A percentile compares a stretch with the other conserved stretches of the same genome.
These are phyloP conservation scores for Mortierella antarctica DNA, from an alignment of 192 early-diverging fungal genomes.

Conservation along the genomic window DNA sequence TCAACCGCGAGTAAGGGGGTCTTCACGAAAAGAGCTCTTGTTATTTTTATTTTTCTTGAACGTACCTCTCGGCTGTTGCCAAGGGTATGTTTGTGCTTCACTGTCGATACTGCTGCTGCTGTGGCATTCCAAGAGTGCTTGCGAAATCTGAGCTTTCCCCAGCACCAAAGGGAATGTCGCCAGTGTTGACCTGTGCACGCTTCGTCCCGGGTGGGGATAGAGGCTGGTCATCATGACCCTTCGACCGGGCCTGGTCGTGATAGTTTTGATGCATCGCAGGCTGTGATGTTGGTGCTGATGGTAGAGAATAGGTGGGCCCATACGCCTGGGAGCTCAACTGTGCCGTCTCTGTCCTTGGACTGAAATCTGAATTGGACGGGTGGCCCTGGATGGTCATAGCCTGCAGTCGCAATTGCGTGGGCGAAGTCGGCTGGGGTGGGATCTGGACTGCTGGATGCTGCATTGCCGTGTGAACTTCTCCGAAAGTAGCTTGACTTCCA, in stretches of 20 bases:
- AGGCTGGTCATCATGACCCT: background rate
- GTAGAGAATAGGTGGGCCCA: background rate
- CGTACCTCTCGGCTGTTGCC: no score
- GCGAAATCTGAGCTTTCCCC: constrained; percentile 1
- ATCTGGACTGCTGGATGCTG: background rate
- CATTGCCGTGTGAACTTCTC: background rate
- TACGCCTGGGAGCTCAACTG: background rate
- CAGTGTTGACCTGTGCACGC: constrained; percentile 9
- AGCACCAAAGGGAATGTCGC: constrained; percentile 30
- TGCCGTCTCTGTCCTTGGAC: no score
- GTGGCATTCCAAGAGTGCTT: constrained; percentile 17
- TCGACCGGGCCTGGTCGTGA: background rate
- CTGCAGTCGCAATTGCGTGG: background rate
- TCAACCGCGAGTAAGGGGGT: no score
- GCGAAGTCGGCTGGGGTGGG: background rate
- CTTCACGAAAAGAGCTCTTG: no score
- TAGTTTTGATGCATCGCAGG: background rate
- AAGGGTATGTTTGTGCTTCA: background rate
- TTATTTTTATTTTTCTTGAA: no score
- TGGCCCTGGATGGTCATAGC: no score
- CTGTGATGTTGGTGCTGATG: background rate
- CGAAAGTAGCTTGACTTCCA: no score
- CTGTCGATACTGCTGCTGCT: background rate
- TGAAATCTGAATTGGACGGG: no score
- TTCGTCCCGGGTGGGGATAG: constrained; percentile 4